Evolutionary conservation across 768 basidiomycete species (phyloP).

Genomic region (Lyophyllum atratum): DNA sequence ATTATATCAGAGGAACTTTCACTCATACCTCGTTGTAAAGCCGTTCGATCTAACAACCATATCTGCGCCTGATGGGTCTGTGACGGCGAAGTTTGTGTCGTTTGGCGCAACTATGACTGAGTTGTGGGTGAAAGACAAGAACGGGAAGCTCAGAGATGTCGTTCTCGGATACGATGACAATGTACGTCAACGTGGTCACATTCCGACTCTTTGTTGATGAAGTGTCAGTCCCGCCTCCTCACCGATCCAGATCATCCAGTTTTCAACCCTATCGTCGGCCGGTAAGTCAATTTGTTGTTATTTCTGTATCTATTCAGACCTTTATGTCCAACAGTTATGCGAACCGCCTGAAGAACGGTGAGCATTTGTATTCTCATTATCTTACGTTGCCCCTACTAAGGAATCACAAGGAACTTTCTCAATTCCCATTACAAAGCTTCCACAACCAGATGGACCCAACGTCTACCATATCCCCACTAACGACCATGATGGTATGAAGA

Average conservation of each 20-base stretch:
- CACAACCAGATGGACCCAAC: conserved; percentile 42
- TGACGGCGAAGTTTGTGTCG: conserved; percentile 58
- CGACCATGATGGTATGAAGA: conserved; percentile 44
- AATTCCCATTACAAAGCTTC: conserved; percentile 49
- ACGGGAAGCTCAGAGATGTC: conserved; percentile 49
- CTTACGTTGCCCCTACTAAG: not conserved
- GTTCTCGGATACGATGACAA: conserved; percentile 62
- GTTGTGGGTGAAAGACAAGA: conserved; percentile 55
- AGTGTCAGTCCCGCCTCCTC: conserved; percentile 34
- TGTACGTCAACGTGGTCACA: conserved; percentile 27
- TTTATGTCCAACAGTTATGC: conserved; percentile 39
- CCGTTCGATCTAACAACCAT: conserved; percentile 51
- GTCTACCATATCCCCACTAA: conserved; percentile 54
- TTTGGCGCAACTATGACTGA: conserved; percentile 59
- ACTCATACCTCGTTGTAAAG: conserved; percentile 21
- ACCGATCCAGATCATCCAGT: conserved; percentile 50
- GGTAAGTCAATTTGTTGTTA: conserved; percentile 19
- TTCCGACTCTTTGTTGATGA: not conserved
- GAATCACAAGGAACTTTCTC: conserved; percentile 46
- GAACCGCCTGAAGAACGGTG: conserved; percentile 53
- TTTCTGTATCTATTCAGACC: not conserved
- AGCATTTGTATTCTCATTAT: not conserved
- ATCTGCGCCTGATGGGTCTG: conserved; percentile 53
- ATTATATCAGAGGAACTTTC: too few relatives aligned
- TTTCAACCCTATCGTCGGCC: conserved; percentile 41